These are phyloP conservation scores for Penicillium sp. DNA, from an alignment of 2,329 filamentous ascomycete species.

Conservation along the genomic window DNA sequence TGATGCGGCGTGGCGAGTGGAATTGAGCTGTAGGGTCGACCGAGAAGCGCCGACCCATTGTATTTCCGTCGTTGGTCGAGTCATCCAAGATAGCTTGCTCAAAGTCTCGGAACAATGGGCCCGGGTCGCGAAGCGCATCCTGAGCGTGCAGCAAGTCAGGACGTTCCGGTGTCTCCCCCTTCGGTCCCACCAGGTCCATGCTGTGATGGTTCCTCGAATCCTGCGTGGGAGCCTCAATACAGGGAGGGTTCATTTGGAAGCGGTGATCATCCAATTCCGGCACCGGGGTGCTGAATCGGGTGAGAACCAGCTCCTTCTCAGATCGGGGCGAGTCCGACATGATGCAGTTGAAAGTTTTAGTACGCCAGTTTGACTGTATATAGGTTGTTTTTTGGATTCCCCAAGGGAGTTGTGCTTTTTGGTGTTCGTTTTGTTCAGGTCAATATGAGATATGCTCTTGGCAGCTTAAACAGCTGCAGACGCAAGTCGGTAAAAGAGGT, in stretches of 20 bases:
- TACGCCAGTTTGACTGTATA: slow-evolving; percentile 18
- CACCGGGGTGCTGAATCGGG: slow-evolving; percentile 63
- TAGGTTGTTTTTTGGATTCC: slow-evolving; percentile 3
- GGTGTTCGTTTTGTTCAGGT: background rate
- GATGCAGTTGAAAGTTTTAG: slow-evolving; percentile 6
- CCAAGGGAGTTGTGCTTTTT: background rate
- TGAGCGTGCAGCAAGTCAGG: slow-evolving; percentile 49
- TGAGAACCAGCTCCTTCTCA: slow-evolving; percentile 58
- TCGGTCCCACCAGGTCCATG: slow-evolving; percentile 50
- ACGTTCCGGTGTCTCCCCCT: slow-evolving; percentile 51
- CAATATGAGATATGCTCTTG: slow-evolving; percentile 9
- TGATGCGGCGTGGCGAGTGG: slow-evolving; percentile 35
- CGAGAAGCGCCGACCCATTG: slow-evolving; percentile 39
- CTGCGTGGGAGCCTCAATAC: slow-evolving; percentile 39
- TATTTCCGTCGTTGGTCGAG: slow-evolving; percentile 36
- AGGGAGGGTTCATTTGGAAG: slow-evolving; percentile 44
- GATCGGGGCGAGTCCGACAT: slow-evolving; percentile 63
- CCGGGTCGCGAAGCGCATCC: slow-evolving; percentile 43
- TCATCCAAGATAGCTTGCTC: slow-evolving; percentile 85
- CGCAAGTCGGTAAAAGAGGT: slow-evolving; percentile 26
- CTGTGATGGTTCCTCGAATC: slow-evolving; percentile 30
- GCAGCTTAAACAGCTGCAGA: slow-evolving; percentile 26
- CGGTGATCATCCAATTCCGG: slow-evolving; percentile 83
- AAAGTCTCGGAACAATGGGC: slow-evolving; percentile 72
- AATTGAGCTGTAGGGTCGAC: slow-evolving; percentile 42